A percentile compares a stretch with the other conserved stretches of the same genome.
phyloP scores from a whole-genome alignment of 2,329 filamentous ascomycete species.

The Paecilomyces sp. region DNA sequence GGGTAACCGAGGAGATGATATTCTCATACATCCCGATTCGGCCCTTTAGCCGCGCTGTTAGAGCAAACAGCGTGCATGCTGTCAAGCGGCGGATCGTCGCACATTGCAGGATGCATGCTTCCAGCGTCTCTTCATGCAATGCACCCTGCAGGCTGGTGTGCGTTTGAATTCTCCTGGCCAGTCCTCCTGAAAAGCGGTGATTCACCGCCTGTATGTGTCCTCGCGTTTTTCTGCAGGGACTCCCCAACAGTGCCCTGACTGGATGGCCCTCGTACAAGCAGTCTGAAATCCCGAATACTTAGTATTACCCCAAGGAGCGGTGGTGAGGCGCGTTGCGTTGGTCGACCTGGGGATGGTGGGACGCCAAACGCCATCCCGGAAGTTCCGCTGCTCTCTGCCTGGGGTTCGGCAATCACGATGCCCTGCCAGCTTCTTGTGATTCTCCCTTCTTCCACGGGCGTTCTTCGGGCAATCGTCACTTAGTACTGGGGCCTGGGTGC shows the following conservation, averaged over 20 bases:
- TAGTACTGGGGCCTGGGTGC: neutral
- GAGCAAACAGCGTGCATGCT: constrained; percentile 8
- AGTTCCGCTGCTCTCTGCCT: neutral
- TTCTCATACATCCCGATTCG: neutral
- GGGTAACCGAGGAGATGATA: neutral
- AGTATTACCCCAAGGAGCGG: neutral
- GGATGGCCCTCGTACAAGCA: neutral
- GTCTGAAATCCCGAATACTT: too few species aligned
- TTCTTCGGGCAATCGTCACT: neutral
- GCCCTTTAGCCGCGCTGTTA: constrained; percentile 2
- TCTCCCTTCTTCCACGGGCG: neutral
- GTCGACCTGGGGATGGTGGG: neutral
- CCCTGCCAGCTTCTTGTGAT: neutral
- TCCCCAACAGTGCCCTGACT: neutral
- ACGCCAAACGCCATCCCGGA: neutral
- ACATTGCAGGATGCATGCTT: constrained; percentile 3
- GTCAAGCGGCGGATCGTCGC: constrained; percentile 6
- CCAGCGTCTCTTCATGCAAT: constrained; percentile 9
- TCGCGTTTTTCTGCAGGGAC: neutral
- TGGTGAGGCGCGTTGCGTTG: neutral
- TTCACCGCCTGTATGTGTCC: constrained; percentile 9
- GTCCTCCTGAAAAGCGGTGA: constrained; percentile 11
- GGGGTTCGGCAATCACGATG: neutral
- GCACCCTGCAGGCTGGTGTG: constrained; percentile 1
- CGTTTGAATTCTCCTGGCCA: neutral